Conservation (phyloP, 176 grass and related monocot species). For the Saccharum officinarum region DNA sequence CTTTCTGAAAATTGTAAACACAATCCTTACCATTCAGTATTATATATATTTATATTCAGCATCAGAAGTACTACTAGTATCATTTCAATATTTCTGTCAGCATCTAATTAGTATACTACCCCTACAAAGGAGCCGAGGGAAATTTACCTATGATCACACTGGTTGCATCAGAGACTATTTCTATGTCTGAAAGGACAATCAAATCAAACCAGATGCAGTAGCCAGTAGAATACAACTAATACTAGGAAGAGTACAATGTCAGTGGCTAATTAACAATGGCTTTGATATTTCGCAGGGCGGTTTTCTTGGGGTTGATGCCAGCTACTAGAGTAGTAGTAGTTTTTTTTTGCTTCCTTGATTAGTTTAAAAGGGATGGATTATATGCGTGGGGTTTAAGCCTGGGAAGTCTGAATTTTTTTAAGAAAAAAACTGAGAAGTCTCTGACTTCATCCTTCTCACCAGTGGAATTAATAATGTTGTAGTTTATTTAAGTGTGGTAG, state of each 20-base stretch:
- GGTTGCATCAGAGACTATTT: not conserved
- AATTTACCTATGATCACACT: not conserved
- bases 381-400: not conserved
- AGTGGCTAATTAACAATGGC: slow-evolving; percentile 1
- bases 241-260: not conserved
- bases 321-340: not conserved
- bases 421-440: not conserved
- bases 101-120: not conserved
- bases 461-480: not conserved
- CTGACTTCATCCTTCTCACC: slow-evolving; percentile 24
- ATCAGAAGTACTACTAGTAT: not conserved
- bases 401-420: slow-evolving; percentile 2
- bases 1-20: not conserved
- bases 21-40: not conserved
- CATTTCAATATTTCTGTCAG: not conserved
- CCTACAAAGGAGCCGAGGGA: not conserved
- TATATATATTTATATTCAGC: not conserved
- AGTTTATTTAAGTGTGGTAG: not conserved
- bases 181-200: slow-evolving; percentile 6
- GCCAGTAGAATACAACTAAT: not conserved
- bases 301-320: slow-evolving; percentile 47
- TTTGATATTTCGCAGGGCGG: slow-evolving; percentile 12
- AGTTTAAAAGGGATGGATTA: not conserved
- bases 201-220: not conserved
- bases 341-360: slow-evolving; percentile 12